Conservation (phyloP, 1,284 basidiomycete genomes). For the Trichosporon sp. region DNA sequence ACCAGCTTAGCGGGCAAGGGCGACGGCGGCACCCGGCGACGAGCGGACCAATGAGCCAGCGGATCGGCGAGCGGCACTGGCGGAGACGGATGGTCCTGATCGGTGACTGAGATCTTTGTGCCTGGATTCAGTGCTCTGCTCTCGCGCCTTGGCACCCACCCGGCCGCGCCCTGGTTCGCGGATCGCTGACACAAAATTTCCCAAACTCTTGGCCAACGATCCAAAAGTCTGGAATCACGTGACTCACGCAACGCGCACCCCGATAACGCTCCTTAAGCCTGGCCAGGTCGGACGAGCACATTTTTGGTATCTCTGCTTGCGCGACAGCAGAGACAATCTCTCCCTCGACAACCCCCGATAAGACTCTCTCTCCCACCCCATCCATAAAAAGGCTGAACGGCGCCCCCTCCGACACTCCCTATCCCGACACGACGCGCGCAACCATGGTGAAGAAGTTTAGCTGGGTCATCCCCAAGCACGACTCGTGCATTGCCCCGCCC, state of each 20-base stretch:
- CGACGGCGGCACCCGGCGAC: not conserved
- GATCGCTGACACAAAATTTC: not conserved
- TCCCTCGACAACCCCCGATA: not conserved
- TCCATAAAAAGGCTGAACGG: not conserved
- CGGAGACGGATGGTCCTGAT: not conserved
- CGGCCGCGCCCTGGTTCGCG: not conserved
- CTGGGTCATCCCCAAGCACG: slow-evolving; percentile 49
- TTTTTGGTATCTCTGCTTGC: slow-evolving; percentile 14
- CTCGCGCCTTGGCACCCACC: not conserved
- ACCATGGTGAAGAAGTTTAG: slow-evolving; percentile 13
- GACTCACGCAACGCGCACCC: not conserved
- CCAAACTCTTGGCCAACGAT: not conserved
- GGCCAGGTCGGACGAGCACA: not conserved
- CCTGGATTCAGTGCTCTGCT: not conserved
- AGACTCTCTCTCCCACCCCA: not conserved
- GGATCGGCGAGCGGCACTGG: not conserved
- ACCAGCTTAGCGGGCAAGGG: not conserved
- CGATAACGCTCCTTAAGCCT: slow-evolving; percentile 10
- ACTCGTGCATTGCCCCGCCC: slow-evolving; percentile 47
- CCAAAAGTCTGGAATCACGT: not conserved
- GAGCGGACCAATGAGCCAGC: not conserved
- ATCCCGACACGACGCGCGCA: not conserved
- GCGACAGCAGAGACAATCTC: slow-evolving; percentile 11
- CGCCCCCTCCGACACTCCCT: not conserved
- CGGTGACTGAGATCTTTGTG: not conserved